A percentile compares a stretch with the other conserved stretches of the same genome.
Conservation (phyloP, 2,329 filamentous ascomycete genomes). For the Beauveria rudraprayagi region DNA sequence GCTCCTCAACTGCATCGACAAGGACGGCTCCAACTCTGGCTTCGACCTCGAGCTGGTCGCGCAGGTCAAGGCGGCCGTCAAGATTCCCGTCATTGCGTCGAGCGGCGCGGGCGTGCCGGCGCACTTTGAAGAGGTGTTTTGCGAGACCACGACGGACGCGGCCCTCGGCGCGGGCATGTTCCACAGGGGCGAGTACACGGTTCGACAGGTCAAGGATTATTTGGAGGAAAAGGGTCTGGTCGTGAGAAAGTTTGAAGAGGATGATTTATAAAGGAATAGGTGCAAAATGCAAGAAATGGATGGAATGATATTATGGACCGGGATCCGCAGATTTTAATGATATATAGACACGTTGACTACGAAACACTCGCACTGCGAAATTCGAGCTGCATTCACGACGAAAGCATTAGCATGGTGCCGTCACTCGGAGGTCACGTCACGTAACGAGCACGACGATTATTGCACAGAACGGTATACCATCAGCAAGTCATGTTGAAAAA, state of each 20-base stretch:
- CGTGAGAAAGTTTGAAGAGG: slow-evolving; percentile 78
- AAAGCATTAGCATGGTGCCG: too few species aligned
- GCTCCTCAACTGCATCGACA: slow-evolving; percentile 94
- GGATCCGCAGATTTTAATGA: not conserved
- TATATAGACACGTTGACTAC: slow-evolving; percentile 1
- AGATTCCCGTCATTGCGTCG: slow-evolving; percentile 90
- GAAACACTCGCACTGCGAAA: not conserved
- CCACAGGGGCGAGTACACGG: slow-evolving; percentile 89
- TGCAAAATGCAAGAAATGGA: too few species aligned
- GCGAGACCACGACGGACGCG: slow-evolving; percentile 77
- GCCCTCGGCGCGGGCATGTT: slow-evolving; percentile 97
- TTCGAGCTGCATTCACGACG: not conserved
- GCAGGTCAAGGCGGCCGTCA: slow-evolving; percentile 79
- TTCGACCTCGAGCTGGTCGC: slow-evolving; percentile 89
- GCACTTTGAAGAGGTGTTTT: slow-evolving; percentile 89
- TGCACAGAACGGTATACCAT: too few species aligned
- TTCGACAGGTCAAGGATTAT: slow-evolving; percentile 85
- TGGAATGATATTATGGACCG: not conserved
- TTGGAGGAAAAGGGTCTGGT: slow-evolving; percentile 62
- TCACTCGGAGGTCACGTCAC: too few species aligned
- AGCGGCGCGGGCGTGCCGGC: slow-evolving; percentile 81
- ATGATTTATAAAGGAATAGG: slow-evolving; percentile 25
- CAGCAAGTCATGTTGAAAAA: too few species aligned
- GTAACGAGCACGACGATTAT: too few species aligned
- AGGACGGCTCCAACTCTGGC: slow-evolving; percentile 86